Base-by-base conservation (phyloP, 257 asterid genomes). In the Solanum microdontum region DNA sequence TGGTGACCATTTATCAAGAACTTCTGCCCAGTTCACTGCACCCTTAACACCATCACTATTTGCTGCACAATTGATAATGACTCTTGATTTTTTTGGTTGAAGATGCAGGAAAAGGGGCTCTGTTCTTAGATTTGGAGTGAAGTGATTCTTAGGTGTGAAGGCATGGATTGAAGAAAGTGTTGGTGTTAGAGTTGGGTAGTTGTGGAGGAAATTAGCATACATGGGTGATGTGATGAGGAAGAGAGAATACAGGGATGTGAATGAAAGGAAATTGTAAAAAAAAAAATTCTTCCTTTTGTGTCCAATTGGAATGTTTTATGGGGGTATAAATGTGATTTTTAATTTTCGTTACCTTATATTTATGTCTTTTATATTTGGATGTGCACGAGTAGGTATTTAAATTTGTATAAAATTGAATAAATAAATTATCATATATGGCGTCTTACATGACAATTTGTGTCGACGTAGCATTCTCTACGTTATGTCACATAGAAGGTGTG, bases 1-100 rank as follows among this genome's bases (percentile, higher is more conserved):
- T 62, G 98, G 98, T 79, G 94, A 26, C 98, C 96, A 95, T 87
- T 94, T 97, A 74, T 94, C 98, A 23, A 86, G 73, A 7, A 86
- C 51, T 51, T 86, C 51, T 12, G 45, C 4, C 99, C 98, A 97
- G 82, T 86, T 93, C 2, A 82, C 90, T 80, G 74, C 10, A 70
- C 88, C 91, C 88, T 91, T 94, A 86, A 23, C 91, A 84, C 83
- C 87, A 72, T 84, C 89, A 69, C 91, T 88, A 76, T 86, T 72
- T 36, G 88, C 88, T 19, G 91, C 85, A 86, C 96, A 93, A 85
- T 17, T 93, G 84, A 93, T 75, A 80, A 82, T 28, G 85, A 2
- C 19, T 82, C 69, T 48, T 82, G 85, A 82, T 48, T 48, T 82
- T 0, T 82, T 86, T 88, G 88, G 82, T 86, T 80, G 88, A 88